Evolutionary conservation across 2,329 filamentous ascomycete genomes (phyloP).

Genomic region (Colletotrichum sp.): DNA sequence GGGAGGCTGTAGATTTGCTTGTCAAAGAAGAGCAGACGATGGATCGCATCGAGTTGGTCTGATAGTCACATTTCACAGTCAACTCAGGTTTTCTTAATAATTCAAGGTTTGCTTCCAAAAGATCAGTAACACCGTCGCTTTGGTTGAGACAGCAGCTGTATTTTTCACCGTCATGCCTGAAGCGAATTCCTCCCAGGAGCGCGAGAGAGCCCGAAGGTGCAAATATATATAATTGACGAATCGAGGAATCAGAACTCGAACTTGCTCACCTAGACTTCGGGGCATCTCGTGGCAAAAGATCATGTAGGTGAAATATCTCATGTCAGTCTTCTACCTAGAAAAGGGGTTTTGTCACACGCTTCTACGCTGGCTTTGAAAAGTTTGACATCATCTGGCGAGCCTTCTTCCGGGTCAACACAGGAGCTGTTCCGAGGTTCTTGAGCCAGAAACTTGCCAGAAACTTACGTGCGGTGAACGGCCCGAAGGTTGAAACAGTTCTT

Average conservation of each 20-base stretch:
- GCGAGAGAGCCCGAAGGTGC: accelerated
- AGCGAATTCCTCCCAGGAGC: accelerated
- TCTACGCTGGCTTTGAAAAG: too few species aligned
- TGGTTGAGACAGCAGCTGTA: neutral
- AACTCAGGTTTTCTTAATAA: neutral
- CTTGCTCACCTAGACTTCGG: accelerated
- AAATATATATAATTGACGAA: accelerated
- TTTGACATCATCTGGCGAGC: accelerated
- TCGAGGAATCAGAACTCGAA: accelerated
- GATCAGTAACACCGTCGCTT: neutral
- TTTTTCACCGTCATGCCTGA: accelerated
- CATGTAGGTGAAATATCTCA: neutral
- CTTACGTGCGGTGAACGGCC: too few species aligned
- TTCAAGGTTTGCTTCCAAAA: neutral
- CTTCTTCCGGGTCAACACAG: too few species aligned
- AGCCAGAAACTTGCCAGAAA: too few species aligned
- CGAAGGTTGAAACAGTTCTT: too few species aligned
- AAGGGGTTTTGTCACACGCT: too few species aligned
- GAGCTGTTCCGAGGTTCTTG: too few species aligned
- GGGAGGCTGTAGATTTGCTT: neutral
- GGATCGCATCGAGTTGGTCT: neutral
- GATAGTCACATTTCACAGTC: neutral
- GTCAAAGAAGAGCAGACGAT: neutral
- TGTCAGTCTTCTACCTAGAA: neutral
- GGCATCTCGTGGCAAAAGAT: neutral